A percentile compares a stretch with the other conserved stretches of the same genome.
Conservation (phyloP, 768 basidiomycete species). For the Collybiopsis confluens region DNA sequence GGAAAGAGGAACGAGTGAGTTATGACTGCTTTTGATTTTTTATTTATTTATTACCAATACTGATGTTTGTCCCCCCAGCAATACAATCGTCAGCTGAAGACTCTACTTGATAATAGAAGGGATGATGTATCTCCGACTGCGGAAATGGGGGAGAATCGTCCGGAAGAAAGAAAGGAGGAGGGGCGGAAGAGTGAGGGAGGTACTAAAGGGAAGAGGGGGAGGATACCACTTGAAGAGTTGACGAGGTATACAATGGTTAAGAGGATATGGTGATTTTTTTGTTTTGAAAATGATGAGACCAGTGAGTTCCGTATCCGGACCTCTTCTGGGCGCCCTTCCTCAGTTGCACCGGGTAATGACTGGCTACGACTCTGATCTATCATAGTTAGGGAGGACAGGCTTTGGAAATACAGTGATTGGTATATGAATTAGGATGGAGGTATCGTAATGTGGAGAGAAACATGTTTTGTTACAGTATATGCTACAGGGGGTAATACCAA, state of each 20-base stretch:
- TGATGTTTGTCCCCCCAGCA: constrained; percentile 33
- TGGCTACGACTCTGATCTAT: too few species aligned
- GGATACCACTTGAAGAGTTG: constrained; percentile 79
- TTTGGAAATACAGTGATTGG: too few species aligned
- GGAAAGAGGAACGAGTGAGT: constrained; percentile 76
- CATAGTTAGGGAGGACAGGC: too few species aligned
- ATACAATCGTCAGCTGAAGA: constrained; percentile 81
- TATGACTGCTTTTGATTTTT: not conserved
- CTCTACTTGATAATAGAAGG: constrained; percentile 57
- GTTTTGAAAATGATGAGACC: too few species aligned
- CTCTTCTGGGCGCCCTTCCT: too few species aligned
- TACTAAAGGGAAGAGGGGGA: constrained; percentile 45
- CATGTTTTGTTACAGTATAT: too few species aligned
- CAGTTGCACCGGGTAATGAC: too few species aligned
- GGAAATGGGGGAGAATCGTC: constrained; percentile 67
- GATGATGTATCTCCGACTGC: constrained; percentile 67
- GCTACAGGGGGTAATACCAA: too few species aligned
- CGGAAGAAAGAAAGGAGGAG: constrained; percentile 12
- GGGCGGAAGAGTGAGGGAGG: constrained; percentile 19
- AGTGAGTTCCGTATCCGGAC: too few species aligned
- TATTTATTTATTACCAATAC: not conserved
- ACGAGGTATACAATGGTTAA: constrained; percentile 97
- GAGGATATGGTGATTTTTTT: constrained; percentile 70
- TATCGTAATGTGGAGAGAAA: too few species aligned
- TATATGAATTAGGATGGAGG: too few species aligned